These are phyloP conservation scores for Leishmania aethiopica DNA, from an alignment of 208 protist species.

Conservation along the genomic window DNA sequence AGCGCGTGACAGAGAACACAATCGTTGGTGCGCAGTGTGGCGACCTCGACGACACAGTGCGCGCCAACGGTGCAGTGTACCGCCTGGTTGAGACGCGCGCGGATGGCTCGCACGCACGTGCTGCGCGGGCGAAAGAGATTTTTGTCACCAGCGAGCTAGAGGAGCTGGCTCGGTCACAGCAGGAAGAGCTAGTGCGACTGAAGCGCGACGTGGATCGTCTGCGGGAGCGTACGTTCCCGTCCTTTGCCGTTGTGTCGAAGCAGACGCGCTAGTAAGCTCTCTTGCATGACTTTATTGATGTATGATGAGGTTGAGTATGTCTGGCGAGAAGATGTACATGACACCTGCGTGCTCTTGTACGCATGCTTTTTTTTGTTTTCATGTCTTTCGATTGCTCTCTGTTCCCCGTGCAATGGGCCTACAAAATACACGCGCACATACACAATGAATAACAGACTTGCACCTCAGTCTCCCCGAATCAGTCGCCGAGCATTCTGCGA, in stretches of 20 bases:
- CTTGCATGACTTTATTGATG: neutral
- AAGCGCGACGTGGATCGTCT: constrained; percentile 89
- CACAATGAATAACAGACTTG: neutral
- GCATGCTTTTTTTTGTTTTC: constrained; percentile 2
- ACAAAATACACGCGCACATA: neutral
- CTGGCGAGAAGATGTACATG: constrained; percentile 1
- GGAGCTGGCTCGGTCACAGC: constrained; percentile 82
- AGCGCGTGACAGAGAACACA: constrained; percentile 78
- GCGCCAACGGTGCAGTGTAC: constrained; percentile 63
- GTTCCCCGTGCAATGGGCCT: neutral
- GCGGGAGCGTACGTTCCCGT: constrained; percentile 88
- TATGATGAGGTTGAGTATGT: neutral
- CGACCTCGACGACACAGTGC: constrained; percentile 48
- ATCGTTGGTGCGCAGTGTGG: constrained; percentile 47
- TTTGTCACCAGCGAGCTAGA: constrained; percentile 82
- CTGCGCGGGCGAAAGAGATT: constrained; percentile 68
- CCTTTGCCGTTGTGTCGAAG: constrained; percentile 91
- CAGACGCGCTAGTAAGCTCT: constrained; percentile 31
- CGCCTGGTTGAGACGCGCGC: constrained; percentile 64
- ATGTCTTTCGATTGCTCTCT: neutral
- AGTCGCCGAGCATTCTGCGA: neutral
- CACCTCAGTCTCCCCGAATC: neutral
- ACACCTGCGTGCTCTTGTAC: neutral
- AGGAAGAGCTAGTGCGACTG: constrained; percentile 84
- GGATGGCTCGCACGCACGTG: constrained; percentile 37